Evolutionary conservation across 306 rosid species (phyloP), one percentile per base, ranked within the genome.

Genomic region (Inga oerstediana): DNA sequence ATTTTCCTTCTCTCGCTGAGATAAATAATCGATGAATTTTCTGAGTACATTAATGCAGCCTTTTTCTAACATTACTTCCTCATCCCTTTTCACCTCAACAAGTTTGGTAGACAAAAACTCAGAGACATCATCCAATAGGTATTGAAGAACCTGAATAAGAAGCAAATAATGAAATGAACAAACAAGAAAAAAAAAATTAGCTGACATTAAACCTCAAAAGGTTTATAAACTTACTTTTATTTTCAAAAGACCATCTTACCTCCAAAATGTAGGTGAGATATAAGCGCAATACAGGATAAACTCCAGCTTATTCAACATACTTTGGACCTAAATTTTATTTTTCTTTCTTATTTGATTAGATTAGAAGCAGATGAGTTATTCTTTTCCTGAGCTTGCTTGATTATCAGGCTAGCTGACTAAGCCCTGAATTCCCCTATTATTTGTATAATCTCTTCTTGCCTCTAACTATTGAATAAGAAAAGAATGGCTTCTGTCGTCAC

Each of bases 121-220:
- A 76, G 96, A 92, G 80, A 96, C 92, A 17, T 96, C 99, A 85
- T 96, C 99, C 86, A 93, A 79, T 43, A 96, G 81, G 91, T 84
- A 96, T 59, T 92, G 98, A 85, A 78, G 97, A 91, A 93, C 98
- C 99, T 96, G 90, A 86, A 84, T 74, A 64, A 86, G 66, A 86
- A 66, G 78, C 51, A 79, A 83, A 84, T 54, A 69, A 83, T 80
- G 82, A 52, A 54, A 78, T 41, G 34, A 78, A 13, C 64, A 74
- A 80, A 75, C 62, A 76, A 83, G 79, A 69, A 56, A 22, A 65
- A 51, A 69, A 58, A 68, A 16, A 8, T 66, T 49, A 74, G 8
- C 64, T 35, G 16, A 49, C 16, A 17, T 43, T 43, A 76, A 79
- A 78, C n/a, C 77, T 39, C 16, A 17, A 74, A 74, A 45, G 11